Base-by-base conservation (phyloP, 306 rosid genomes). In the Fagus crenata region DNA sequence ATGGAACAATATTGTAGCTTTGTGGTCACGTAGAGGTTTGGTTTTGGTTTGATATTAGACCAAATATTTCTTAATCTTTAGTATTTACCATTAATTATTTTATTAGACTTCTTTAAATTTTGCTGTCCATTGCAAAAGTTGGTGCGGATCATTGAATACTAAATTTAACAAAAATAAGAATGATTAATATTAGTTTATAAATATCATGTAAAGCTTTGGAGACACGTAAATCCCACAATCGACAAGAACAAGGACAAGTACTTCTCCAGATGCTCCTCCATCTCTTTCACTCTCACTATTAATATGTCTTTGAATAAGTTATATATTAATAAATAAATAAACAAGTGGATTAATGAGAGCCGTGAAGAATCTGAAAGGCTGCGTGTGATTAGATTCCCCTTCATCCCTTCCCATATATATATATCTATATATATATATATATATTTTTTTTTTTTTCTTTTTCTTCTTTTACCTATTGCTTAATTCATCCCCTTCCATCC, bases 181-280 rank as follows among this genome's bases (percentile, higher is more conserved):
- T 7, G 11, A 46, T 7, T 4, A 2, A 46, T n/a, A 37, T 36
- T 17, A 64, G 28, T 4, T 9, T 13, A 35, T 39, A 6, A 6
- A 67, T 67, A n/a, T 17, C 49, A 39, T 2, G 49, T 17, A 69
- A 78, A 69, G 83, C 75, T 77, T 56, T 37, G 70, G 46, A 13
- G 58, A 83, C 78, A 83, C 80, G 80, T 61, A 60, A 83, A 73
- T 64, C 86, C 86, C 36, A 60, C 68, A 4, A 3, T 40, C 3
- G 49, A 67, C 71, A 40, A 65, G 28, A 28, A 65, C 70, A 6
- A 39, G 4, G 70, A 65, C 33, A 17, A n/a, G 49, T 36, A 65
- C 32, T 64, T 35, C 70, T 65, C 11, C 5, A 39, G 71, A 65
- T 65, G 71, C 71, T 65, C 14, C 49, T 28, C 39, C 46, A 61